Evolutionary conservation across 2,329 filamentous ascomycete genomes (phyloP).

Genomic region (Colletotrichum euphorbiae): DNA sequence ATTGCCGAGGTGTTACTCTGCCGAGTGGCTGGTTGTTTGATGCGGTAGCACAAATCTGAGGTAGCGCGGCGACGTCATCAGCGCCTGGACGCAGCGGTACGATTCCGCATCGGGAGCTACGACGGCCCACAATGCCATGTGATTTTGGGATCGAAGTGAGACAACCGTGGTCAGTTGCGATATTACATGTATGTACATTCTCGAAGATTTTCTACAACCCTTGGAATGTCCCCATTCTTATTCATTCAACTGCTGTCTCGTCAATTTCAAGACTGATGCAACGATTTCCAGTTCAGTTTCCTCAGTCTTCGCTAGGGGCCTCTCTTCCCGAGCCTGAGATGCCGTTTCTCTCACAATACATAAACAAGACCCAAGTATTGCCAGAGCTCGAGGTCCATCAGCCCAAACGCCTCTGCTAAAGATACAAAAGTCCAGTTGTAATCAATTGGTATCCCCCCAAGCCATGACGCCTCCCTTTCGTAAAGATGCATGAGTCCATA

Average conservation of each 20-base stretch:
- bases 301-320: not conserved
- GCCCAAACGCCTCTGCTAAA: slow-evolving; percentile 27
- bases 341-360: not conserved
- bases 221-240: too few species aligned
- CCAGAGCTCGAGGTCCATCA: not conserved
- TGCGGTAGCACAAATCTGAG: slow-evolving; percentile 3
- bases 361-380: not conserved
- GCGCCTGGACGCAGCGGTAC: not conserved
- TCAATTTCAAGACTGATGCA: too few species aligned
- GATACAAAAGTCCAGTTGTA: not conserved
- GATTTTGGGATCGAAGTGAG: not conserved
- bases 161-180: too few species aligned
- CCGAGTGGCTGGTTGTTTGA: not conserved
- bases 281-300: not conserved
- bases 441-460: slow-evolving; percentile 26
- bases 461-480: slow-evolving; percentile 23
- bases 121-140: slow-evolving; percentile 4
- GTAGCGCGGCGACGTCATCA: slow-evolving; percentile 10
- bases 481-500: slow-evolving; percentile 4
- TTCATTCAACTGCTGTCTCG: too few species aligned
- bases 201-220: too few species aligned
- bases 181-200: too few species aligned
- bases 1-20: slow-evolving; percentile 8
- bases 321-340: not conserved
- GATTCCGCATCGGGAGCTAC: not conserved